These are phyloP conservation scores for Calonectria naviculata DNA, from an alignment of 2,329 filamentous ascomycete species.

Conservation along the genomic window DNA sequence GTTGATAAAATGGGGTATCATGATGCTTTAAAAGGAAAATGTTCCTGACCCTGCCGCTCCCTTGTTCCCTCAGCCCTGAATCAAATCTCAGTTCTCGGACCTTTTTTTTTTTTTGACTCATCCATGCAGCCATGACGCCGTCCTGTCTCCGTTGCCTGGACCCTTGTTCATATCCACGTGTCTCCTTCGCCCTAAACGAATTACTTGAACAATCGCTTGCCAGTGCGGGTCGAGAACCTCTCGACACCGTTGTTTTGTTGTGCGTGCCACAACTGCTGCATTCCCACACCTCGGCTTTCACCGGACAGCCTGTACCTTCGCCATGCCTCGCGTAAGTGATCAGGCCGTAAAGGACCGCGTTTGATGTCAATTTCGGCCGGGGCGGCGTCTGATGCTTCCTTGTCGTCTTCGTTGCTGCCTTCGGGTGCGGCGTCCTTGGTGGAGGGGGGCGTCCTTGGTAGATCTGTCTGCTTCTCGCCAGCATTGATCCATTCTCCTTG, in stretches of 20 bases:
- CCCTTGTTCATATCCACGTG: background rate
- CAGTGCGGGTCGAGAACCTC: conserved; percentile 66
- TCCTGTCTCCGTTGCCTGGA: background rate
- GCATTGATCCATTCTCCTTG: conserved; percentile 77
- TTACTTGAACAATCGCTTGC: conserved; percentile 65
- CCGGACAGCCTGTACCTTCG: conserved; percentile 72
- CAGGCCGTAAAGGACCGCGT: conserved; percentile 74
- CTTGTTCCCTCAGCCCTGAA: conserved; percentile 2
- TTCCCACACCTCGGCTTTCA: conserved; percentile 72
- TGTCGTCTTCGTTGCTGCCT: conserved; percentile 31
- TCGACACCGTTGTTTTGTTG: conserved; percentile 71
- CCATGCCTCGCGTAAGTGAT: conserved; percentile 80
- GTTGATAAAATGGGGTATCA: conserved; percentile 23
- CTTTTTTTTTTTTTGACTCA: background rate
- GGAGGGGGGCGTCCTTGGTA: conserved; percentile 55
- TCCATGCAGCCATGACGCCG: background rate
- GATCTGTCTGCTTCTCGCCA: conserved; percentile 67
- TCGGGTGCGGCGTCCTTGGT: conserved; percentile 45
- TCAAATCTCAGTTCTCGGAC: background rate
- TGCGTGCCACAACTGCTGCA: conserved; percentile 69
- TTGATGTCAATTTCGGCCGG: conserved; percentile 40
- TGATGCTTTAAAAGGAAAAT: conserved; percentile 15
- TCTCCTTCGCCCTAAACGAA: background rate
- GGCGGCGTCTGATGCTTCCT: conserved; percentile 39
- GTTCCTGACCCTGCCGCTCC: conserved; percentile 3